Conservation (phyloP, 768 basidiomycete genomes). For the Boletus subcaerulescens region DNA sequence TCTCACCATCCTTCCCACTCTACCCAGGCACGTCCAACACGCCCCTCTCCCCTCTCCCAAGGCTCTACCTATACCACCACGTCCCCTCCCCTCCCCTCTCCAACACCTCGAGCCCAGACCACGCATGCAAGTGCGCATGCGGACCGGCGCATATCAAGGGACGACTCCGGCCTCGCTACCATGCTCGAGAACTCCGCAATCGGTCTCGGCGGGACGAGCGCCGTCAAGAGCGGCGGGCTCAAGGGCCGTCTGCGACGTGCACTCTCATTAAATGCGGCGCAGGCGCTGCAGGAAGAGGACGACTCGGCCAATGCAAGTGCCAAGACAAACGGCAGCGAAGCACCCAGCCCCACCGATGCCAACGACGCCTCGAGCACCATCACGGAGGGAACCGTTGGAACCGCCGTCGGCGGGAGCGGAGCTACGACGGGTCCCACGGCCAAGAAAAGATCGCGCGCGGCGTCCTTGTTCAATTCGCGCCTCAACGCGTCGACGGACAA, state of each 20-base stretch:
- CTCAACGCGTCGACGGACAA: constrained; percentile 90
- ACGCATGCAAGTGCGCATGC: constrained; percentile 49
- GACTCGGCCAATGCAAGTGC: constrained; percentile 6
- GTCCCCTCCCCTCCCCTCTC: constrained; percentile 11
- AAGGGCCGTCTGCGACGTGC: constrained; percentile 77
- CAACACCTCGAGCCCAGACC: constrained; percentile 23
- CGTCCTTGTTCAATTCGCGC: constrained; percentile 82
- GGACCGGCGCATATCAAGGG: constrained; percentile 75
- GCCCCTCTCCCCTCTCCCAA: constrained; percentile 34
- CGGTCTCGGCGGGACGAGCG: constrained; percentile 32
- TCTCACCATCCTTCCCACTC: constrained; percentile 26
- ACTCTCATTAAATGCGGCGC: constrained; percentile 59
- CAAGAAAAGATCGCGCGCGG: constrained; percentile 72
- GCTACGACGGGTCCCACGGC: constrained; percentile 31
- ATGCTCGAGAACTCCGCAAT: constrained; percentile 44
- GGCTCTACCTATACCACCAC: constrained; percentile 26
- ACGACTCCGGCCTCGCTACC: constrained; percentile 67
- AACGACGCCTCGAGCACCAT: constrained; percentile 32
- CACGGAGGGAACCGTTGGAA: constrained; percentile 38
- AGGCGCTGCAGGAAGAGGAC: constrained; percentile 51
- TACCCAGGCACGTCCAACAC: constrained; percentile 28
- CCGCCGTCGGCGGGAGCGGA: constrained; percentile 3
- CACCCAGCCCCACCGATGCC: constrained; percentile 27
- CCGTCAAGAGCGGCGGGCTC: constrained; percentile 62
- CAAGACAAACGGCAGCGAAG: constrained; percentile 31